These are phyloP conservation scores for Zygotorulaspora florentina DNA, from an alignment of 805 yeast species.

Conservation along the genomic window DNA sequence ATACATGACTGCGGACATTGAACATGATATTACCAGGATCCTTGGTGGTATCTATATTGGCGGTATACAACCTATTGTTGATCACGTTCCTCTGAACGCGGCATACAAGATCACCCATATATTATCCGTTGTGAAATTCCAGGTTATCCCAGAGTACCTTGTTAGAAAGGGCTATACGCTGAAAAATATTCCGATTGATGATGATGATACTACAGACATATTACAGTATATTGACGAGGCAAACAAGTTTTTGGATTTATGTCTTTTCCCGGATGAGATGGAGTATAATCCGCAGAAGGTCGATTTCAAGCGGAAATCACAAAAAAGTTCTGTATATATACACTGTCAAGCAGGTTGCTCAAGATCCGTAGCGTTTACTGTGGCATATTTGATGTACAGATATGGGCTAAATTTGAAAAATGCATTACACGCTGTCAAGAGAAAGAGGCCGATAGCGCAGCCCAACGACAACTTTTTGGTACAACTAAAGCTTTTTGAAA, in stretches of 20 bases:
- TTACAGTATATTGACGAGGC: slow-evolving; percentile 57
- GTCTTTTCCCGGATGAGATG: slow-evolving; percentile 45
- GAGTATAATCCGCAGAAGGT: slow-evolving; percentile 32
- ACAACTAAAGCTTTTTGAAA: slow-evolving; percentile 64
- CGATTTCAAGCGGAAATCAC: slow-evolving; percentile 34
- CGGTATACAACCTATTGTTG: slow-evolving; percentile 59
- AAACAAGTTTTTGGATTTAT: slow-evolving; percentile 62
- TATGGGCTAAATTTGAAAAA: slow-evolving; percentile 53
- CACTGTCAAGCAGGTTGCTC: slow-evolving; percentile 94
- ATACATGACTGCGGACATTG: slow-evolving; percentile 6
- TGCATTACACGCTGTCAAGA: slow-evolving; percentile 70
- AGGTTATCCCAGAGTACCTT: slow-evolving; percentile 49
- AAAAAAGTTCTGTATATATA: slow-evolving; percentile 48
- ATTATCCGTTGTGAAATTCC: slow-evolving; percentile 64
- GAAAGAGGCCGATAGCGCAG: slow-evolving; percentile 54
- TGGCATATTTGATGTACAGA: slow-evolving; percentile 85
- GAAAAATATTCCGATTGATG: slow-evolving; percentile 67
- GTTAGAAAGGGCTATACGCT: slow-evolving; percentile 43
- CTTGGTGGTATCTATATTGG: slow-evolving; percentile 79
- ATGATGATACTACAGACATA: slow-evolving; percentile 63
- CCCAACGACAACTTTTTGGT: slow-evolving; percentile 74
- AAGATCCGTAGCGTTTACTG: slow-evolving; percentile 78
- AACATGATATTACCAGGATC: slow-evolving; percentile 45
- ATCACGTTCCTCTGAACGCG: slow-evolving; percentile 46
- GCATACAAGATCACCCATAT: slow-evolving; percentile 64